Evolutionary conservation across 306 rosid species (phyloP).

Genomic region (Quercus ilex): DNA sequence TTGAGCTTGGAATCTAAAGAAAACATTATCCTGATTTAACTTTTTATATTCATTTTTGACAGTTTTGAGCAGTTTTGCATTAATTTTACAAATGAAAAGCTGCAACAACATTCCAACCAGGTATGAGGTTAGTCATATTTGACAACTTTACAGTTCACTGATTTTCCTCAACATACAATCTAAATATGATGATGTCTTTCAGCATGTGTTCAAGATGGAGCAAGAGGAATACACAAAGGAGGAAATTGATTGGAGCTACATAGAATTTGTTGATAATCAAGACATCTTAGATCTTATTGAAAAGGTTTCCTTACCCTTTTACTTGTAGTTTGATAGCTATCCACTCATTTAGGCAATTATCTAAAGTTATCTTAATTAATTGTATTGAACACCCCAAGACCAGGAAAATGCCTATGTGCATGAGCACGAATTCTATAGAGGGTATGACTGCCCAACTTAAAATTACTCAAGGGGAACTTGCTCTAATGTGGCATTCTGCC

Average conservation of each 20-base stretch:
- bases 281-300: conserved; percentile 89
- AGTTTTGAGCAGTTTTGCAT: conserved; percentile 97
- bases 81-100: conserved; percentile 90
- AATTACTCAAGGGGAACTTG: not conserved
- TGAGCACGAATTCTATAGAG: conserved; percentile 10
- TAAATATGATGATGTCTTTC: conserved; percentile 43
- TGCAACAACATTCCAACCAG: conserved; percentile 99
- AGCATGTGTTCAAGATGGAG: conserved; percentile 95
- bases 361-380: conserved; percentile 4
- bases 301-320: conserved; percentile 54
- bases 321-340: conserved; percentile 8
- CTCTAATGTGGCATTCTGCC: not conserved
- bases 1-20: no score
- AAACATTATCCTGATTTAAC: not conserved
- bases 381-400: conserved; percentile 7
- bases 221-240: conserved; percentile 85
- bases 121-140: conserved; percentile 91
- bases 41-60: conserved; percentile 28
- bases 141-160: conserved; percentile 34
- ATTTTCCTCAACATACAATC: conserved; percentile 32
- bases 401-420: conserved; percentile 11
- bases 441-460: not conserved
- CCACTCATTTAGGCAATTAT: not conserved
- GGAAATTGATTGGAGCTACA: conserved; percentile 88
- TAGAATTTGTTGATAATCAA: conserved; percentile 85